A percentile compares a stretch with the other conserved stretches of the same genome.
These are phyloP conservation scores for Oleoguttula mirabilis DNA, from an alignment of 495 filamentous ascomycete genomes.

Conservation along the genomic window DNA sequence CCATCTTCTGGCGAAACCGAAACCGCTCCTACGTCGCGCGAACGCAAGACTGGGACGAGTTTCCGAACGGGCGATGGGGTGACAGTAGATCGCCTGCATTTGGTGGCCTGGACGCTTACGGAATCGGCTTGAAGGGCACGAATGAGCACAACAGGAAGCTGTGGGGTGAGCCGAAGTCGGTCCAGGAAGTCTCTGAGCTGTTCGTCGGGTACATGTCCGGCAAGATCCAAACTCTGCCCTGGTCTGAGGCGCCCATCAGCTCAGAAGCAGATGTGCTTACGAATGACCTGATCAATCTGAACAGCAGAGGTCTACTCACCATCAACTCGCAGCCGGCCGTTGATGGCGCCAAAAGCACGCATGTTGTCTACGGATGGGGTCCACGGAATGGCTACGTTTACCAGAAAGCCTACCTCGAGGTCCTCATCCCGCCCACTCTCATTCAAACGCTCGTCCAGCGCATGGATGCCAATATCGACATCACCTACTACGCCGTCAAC, in stretches of 20 bases:
- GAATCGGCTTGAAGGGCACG: constrained; percentile 86
- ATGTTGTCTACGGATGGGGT: constrained; percentile 87
- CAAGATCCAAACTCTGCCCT: constrained; percentile 72
- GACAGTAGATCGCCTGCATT: constrained; percentile 95
- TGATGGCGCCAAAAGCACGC: constrained; percentile 77
- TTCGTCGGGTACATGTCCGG: constrained; percentile 75
- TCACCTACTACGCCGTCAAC: constrained; percentile 89
- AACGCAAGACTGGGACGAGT: constrained; percentile 98
- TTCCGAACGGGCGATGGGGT: constrained; percentile 98
- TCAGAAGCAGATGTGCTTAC: constrained; percentile 68
- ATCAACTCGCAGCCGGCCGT: constrained; percentile 97
- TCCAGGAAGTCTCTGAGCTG: constrained; percentile 68
- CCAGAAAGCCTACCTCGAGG: constrained; percentile 94
- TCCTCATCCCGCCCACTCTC: constrained; percentile 68
- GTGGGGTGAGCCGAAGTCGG: constrained; percentile 74
- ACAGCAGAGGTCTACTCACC: constrained; percentile 76
- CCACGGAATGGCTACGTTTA: constrained; percentile 93
- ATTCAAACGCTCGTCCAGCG: constrained; percentile 67
- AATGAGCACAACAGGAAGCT: constrained; percentile 94
- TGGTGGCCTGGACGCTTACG: constrained; percentile 91
- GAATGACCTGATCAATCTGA: constrained; percentile 64
- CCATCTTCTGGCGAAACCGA: constrained; percentile 97
- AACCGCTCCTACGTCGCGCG: constrained; percentile 89
- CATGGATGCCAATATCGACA: constrained; percentile 62
- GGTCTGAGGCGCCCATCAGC: constrained; percentile 83